Percentiles rank a stretch among this genome's conserved stretches.
Evolutionary conservation across 2,329 filamentous ascomycete genomes (phyloP).

Genomic region (Ophiostoma sp.): DNA sequence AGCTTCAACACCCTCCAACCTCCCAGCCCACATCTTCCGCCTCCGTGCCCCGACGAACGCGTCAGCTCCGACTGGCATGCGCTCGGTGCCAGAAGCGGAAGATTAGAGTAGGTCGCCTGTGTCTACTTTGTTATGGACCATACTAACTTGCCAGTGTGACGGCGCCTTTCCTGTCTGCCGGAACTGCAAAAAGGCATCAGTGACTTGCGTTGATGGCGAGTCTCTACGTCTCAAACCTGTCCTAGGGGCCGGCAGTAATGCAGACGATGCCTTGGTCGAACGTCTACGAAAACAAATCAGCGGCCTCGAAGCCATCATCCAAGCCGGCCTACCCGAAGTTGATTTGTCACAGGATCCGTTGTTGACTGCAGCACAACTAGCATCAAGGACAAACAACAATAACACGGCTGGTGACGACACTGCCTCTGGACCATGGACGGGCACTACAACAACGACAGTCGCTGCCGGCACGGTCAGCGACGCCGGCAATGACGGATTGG

Average conservation of each 20-base stretch:
- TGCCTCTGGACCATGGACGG: neutral
- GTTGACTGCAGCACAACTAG: conserved; percentile 24
- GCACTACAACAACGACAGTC: neutral
- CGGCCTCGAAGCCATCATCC: conserved; percentile 48
- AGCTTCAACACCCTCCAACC: neutral
- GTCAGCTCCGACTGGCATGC: neutral
- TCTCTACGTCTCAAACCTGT: neutral
- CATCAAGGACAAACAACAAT: conserved; percentile 41
- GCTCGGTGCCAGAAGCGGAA: conserved; percentile 45
- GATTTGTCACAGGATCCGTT: conserved; percentile 38
- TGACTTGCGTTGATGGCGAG: conserved; percentile 44
- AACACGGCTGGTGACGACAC: neutral
- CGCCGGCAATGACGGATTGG: neutral
- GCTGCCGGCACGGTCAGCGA: neutral
- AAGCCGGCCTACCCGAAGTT: conserved; percentile 30
- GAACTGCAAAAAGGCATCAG: conserved; percentile 46
- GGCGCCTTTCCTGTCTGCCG: conserved; percentile 45
- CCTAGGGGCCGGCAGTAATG: neutral
- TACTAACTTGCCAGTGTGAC: conserved; percentile 50
- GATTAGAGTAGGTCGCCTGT: conserved; percentile 43
- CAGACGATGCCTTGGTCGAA: neutral
- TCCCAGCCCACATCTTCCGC: neutral
- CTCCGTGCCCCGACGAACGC: neutral
- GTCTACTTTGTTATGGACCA: neutral
- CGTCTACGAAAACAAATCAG: conserved; percentile 43